These are phyloP conservation scores for Sarocladium kiliense DNA, from an alignment of 2,329 filamentous ascomycete genomes.

Conservation along the genomic window DNA sequence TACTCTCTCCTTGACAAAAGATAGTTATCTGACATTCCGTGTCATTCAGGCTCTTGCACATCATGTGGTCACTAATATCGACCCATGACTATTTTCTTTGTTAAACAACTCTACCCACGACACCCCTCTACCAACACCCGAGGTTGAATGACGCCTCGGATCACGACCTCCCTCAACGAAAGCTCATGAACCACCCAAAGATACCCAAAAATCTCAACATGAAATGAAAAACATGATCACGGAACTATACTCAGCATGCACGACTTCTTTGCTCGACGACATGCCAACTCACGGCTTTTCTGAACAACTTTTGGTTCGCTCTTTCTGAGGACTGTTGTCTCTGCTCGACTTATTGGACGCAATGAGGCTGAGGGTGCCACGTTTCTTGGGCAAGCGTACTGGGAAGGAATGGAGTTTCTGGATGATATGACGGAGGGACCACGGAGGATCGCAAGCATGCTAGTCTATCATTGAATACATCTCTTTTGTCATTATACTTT, in stretches of 20 bases:
- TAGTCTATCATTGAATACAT: conserved; percentile 10
- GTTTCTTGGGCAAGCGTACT: not conserved
- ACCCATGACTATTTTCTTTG: conserved; percentile 6
- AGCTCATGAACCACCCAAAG: conserved; percentile 5
- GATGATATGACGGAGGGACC: not conserved
- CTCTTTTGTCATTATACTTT: conserved; percentile 4
- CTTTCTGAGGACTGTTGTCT: not conserved
- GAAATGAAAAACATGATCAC: not conserved
- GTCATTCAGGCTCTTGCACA: conserved; percentile 6
- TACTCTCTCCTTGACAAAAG: not conserved
- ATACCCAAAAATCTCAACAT: conserved; percentile 5
- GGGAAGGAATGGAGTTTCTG: not conserved
- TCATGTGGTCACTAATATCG: conserved; percentile 6
- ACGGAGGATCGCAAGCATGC: conserved; percentile 4
- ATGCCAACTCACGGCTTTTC: not conserved
- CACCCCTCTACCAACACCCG: not conserved
- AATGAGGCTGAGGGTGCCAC: not conserved
- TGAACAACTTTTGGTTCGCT: not conserved
- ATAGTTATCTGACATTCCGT: not conserved
- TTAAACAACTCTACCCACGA: not conserved
- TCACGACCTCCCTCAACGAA: conserved; percentile 1
- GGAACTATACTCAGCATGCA: conserved; percentile 1
- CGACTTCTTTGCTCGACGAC: not conserved
- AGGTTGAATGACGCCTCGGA: conserved; percentile 8
- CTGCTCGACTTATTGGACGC: conserved; percentile 1